Conservation (phyloP, 2,329 filamentous ascomycete genomes). For the Xylaria sp. region DNA sequence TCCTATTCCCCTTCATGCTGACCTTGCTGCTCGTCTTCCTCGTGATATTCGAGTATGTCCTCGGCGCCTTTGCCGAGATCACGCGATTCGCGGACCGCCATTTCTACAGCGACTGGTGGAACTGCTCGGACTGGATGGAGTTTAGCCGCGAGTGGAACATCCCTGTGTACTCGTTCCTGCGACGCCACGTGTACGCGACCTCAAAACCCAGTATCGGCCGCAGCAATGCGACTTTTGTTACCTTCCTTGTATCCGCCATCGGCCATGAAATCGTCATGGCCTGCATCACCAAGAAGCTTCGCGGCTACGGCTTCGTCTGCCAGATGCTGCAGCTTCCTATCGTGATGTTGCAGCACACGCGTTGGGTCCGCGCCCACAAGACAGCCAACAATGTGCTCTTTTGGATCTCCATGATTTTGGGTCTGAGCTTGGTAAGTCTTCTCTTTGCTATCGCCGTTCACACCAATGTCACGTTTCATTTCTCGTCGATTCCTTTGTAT, state of each 20-base stretch:
- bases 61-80: slow-evolving; percentile 93
- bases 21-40: slow-evolving; percentile 95
- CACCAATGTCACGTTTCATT: background rate
- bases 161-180: slow-evolving; percentile 95
- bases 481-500: background rate
- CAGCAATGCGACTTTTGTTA: slow-evolving; percentile 81
- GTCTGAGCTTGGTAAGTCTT: slow-evolving; percentile 77
- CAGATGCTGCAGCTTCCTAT: slow-evolving; percentile 98
- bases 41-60: slow-evolving; percentile 96
- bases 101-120: slow-evolving; percentile 85
- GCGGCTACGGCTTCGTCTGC: slow-evolving; percentile 90
- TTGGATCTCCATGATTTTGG: slow-evolving; percentile 90
- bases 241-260: slow-evolving; percentile 86
- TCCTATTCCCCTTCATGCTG: slow-evolving; percentile 97
- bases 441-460: background rate
- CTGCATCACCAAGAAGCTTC: slow-evolving; percentile 95
- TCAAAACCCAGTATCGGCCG: slow-evolving; percentile 78
- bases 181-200: slow-evolving; percentile 90
- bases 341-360: slow-evolving; percentile 85
- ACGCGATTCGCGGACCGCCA: slow-evolving; percentile 91
- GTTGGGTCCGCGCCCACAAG: slow-evolving; percentile 73
- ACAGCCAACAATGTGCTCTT: slow-evolving; percentile 89
- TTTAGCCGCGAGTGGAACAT: slow-evolving; percentile 97
- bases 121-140: slow-evolving; percentile 88
- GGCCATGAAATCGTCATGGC: slow-evolving; percentile 97